phyloP scores from a whole-genome alignment of 495 filamentous ascomycete species.

The Oleoguttula mirabilis region DNA sequence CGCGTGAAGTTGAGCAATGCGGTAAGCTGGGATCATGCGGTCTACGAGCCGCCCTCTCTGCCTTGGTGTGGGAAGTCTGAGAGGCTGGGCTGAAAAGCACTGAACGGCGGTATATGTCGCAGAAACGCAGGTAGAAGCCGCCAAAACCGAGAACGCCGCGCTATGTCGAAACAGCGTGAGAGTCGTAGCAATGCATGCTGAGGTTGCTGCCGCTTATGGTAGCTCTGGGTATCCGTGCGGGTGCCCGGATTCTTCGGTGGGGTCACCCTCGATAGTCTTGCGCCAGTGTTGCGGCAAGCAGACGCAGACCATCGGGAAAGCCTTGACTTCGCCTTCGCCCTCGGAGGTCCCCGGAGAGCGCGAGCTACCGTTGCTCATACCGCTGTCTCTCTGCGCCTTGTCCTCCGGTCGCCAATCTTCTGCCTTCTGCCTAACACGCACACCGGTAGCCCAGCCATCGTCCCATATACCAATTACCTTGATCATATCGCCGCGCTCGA shows the following conservation, averaged over 20 bases:
- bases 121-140: too few species aligned
- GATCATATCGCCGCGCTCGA: slow-evolving; percentile 96
- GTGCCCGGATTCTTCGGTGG: slow-evolving; percentile 17
- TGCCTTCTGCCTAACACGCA: slow-evolving; percentile 66
- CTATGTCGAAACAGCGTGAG: background rate
- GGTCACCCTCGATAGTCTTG: slow-evolving; percentile 86
- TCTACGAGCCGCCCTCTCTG: too few species aligned
- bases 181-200: slow-evolving; percentile 6
- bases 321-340: slow-evolving; percentile 79
- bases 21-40: too few species aligned
- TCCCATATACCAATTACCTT: slow-evolving; percentile 99
- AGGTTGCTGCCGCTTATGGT: background rate
- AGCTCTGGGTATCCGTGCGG: slow-evolving; percentile 1
- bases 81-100: too few species aligned
- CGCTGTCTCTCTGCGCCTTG: slow-evolving; percentile 77
- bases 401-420: slow-evolving; percentile 77
- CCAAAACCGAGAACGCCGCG: slow-evolving; percentile 7
- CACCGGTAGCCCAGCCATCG: slow-evolving; percentile 96
- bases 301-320: slow-evolving; percentile 87
- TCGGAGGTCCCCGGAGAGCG: slow-evolving; percentile 50
- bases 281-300: slow-evolving; percentile 96
- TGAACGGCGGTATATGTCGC: too few species aligned
- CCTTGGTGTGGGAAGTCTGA: too few species aligned
- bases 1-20: too few species aligned
- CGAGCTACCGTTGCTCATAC: slow-evolving; percentile 72